Evolutionary conservation across 495 filamentous ascomycete genomes (phyloP).

Genomic region (Neurospora intermedia): DNA sequence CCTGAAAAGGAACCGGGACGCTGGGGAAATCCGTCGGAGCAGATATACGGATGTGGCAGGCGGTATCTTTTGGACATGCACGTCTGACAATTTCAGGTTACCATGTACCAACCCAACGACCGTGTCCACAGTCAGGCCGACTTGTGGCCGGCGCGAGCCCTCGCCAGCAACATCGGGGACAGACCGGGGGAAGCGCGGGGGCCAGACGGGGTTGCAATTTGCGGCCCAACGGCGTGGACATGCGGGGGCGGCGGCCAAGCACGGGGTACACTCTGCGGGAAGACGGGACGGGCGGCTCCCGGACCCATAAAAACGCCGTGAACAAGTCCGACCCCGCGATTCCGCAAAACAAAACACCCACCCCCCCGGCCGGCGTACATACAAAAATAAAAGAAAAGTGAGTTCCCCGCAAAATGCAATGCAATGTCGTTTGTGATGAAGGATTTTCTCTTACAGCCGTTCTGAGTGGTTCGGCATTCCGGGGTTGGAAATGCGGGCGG

Average conservation of each 20-base stretch:
- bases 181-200: not conserved
- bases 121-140: not conserved
- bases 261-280: not conserved
- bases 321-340: not conserved
- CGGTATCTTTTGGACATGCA: not conserved
- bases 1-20: not conserved
- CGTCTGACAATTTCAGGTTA: not conserved
- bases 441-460: not conserved
- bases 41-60: not conserved
- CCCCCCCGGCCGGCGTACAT: not conserved
- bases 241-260: not conserved
- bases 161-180: not conserved
- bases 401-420: not conserved
- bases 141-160: not conserved
- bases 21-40: not conserved
- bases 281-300: not conserved
- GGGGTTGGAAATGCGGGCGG: not conserved
- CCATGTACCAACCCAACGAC: not conserved
- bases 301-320: not conserved
- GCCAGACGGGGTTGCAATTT: not conserved
- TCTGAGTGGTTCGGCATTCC: not conserved
- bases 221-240: not conserved
- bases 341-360: not conserved
- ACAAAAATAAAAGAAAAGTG: not conserved
- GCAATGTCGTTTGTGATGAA: not conserved